Base-by-base conservation (phyloP, 2,329 filamentous ascomycete species). In the Fusarium sp. region DNA sequence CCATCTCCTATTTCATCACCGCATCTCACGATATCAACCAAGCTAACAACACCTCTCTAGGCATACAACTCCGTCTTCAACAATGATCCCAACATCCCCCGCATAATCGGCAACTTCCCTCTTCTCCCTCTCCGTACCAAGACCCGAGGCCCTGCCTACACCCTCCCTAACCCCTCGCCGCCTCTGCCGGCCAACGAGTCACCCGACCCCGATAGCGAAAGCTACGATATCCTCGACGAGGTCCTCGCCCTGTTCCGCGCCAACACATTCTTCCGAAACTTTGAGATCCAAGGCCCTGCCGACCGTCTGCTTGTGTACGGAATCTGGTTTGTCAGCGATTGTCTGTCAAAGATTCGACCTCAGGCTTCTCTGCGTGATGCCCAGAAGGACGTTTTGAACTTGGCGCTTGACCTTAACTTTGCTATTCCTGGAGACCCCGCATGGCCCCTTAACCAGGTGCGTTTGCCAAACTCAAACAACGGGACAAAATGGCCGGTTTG, bases 201-300 rank as follows among this genome's bases (percentile, higher is more conserved):
- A 76, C 92, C 86, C 77, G 94, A 98, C 81, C 92, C 94, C 54
- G 94, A 96, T 82, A 92, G 90, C 83, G 94, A 97, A 82, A 95
- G 93, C 79, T 98, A 98, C 87, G 96, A 99, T 85, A 93, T 96
- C 70, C 89, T 98, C 61, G 96, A 99, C 84, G 96, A 99, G 86
- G 91, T 97, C 56, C 89, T 99, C 61, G 89, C 92, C 17, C 89
- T 98, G 54, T 99, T 98, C 88, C 94, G 96, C 73, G 95, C 96
- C 78, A 98, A 99, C 86, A 98, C 95, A 68, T 95, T 99, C 84
- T 99, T 98, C 88, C 93, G 96, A 79, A 99, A 98, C 88, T 99
- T 99, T 79, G 96, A 98, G 87, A 97, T 98, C 86, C 95, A 97
- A 84, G 96, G 96, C 18, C 93, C 94, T 31, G 95, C 96, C 65